phyloP scores from a whole-genome alignment of 129 eudicot genomes.

The Heracleum sosnowskyi region DNA sequence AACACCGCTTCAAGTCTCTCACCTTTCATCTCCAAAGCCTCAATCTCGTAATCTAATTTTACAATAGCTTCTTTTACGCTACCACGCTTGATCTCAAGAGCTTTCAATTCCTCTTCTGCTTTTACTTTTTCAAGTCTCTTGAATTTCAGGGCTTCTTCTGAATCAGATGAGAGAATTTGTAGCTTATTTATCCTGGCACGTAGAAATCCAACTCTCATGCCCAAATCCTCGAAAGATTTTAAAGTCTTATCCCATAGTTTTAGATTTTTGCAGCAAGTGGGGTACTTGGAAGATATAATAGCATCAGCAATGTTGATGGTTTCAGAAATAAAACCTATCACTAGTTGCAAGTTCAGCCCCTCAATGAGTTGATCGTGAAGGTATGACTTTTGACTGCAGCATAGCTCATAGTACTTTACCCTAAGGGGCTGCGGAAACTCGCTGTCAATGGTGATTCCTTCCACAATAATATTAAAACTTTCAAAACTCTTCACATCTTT shows the following conservation, averaged over 20 bases:
- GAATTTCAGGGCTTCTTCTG: constrained; percentile 17
- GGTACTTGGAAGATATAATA: constrained; percentile 34
- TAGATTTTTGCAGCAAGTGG: constrained; percentile 22
- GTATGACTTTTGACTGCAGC: too few relatives aligned
- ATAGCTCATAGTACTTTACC: constrained; percentile 59
- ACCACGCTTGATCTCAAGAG: constrained; percentile 21
- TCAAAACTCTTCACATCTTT: constrained; percentile 33
- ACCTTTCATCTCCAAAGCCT: constrained; percentile 26
- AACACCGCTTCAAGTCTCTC: constrained; percentile 22
- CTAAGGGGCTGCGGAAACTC: constrained; percentile 38
- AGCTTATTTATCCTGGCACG: constrained; percentile 35
- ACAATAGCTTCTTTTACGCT: constrained; percentile 24
- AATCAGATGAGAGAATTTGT: constrained; percentile 21
- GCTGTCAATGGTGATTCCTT: constrained; percentile 55
- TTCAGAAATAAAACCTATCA: constrained; percentile 55
- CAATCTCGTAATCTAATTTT: constrained; percentile 38
- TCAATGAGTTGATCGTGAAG: constrained; percentile 46
- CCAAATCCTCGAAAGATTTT: constrained; percentile 49
- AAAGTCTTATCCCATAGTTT: constrained; percentile 52
- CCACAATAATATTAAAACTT: constrained; percentile 45
- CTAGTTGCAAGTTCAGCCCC: constrained; percentile 53
- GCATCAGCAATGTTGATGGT: constrained; percentile 59
- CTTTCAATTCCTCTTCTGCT: constrained; percentile 31
- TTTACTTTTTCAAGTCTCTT: constrained; percentile 26
- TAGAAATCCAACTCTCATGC: constrained; percentile 57